A percentile compares a stretch with the other conserved stretches of the same genome.
phyloP scores from a whole-genome alignment of 2,329 filamentous ascomycete genomes.

The Ophiostoma sp. region DNA sequence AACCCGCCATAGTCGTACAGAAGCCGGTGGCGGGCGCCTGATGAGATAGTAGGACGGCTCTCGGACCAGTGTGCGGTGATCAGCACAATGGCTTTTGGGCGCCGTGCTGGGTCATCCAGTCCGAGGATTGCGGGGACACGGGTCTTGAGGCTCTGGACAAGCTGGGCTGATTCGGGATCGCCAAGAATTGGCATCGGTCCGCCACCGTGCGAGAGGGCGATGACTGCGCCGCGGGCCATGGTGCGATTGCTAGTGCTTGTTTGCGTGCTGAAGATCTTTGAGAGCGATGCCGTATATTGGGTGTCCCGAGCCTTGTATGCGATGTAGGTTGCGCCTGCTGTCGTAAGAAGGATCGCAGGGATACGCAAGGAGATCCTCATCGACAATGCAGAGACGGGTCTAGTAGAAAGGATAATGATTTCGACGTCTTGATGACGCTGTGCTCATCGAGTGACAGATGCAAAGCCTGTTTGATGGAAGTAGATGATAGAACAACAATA shows the following conservation, averaged over 20 bases:
- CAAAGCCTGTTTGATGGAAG: neutral
- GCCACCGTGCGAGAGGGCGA: conserved; percentile 49
- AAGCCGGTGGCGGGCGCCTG: conserved; percentile 43
- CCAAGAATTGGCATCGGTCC: conserved; percentile 55
- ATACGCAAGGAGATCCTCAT: conserved; percentile 26
- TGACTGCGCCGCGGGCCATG: conserved; percentile 42
- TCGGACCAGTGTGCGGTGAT: conserved; percentile 57
- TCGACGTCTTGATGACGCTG: neutral
- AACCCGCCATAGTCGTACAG: conserved; percentile 57
- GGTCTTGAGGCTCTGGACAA: conserved; percentile 48
- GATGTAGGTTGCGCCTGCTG: conserved; percentile 24
- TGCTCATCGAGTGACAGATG: neutral
- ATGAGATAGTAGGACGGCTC: conserved; percentile 46
- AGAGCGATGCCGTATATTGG: neutral
- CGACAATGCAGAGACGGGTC: conserved; percentile 4
- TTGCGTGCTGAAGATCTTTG: neutral
- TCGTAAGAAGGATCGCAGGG: conserved; percentile 24
- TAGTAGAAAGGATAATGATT: neutral
- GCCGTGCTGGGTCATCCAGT: conserved; percentile 45
- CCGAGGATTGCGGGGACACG: conserved; percentile 52
- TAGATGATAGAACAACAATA: too few species aligned
- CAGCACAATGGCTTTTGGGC: conserved; percentile 45
- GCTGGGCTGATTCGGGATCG: conserved; percentile 48
- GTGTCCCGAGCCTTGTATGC: conserved; percentile 22
- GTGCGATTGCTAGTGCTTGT: neutral